These are phyloP conservation scores for Cicer bijugum DNA, from an alignment of 306 rosid species.

Conservation along the genomic window DNA sequence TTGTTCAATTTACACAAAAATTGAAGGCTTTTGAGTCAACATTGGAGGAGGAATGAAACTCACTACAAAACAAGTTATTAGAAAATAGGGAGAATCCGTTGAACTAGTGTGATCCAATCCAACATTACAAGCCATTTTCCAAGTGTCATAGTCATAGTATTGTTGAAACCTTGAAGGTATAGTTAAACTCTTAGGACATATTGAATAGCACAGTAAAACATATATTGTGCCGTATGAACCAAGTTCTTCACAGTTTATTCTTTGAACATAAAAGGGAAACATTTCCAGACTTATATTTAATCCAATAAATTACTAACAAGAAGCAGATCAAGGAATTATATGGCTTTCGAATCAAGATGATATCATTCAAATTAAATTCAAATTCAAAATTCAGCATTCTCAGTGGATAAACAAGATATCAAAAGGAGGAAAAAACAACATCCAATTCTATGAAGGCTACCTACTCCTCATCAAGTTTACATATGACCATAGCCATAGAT, in stretches of 20 bases:
- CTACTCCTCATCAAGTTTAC: conserved; percentile 4
- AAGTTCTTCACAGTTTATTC: not conserved
- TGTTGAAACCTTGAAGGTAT: too few relatives aligned
- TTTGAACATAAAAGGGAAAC: not conserved
- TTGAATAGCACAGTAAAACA: not conserved
- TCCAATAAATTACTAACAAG: not conserved
- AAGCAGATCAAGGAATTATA: not conserved
- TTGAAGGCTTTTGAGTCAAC: too few relatives aligned
- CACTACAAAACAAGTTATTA: too few relatives aligned
- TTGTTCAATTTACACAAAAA: too few relatives aligned
- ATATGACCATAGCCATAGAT: not conserved
- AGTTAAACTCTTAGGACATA: too few relatives aligned
- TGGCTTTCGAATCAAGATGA: not conserved
- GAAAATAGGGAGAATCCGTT: too few relatives aligned
- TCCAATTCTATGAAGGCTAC: not conserved
- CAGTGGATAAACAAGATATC: not conserved
- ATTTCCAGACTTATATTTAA: not conserved
- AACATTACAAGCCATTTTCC: too few relatives aligned
- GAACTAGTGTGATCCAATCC: too few relatives aligned
- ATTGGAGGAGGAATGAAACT: too few relatives aligned
- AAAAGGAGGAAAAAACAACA: not conserved
- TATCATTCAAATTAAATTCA: not conserved
- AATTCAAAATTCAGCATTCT: not conserved
- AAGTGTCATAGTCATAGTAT: too few relatives aligned
- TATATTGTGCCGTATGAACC: not conserved